Base-by-base conservation (phyloP, 495 filamentous ascomycete species). In the Pseudoneurospora amorphoporcata region DNA sequence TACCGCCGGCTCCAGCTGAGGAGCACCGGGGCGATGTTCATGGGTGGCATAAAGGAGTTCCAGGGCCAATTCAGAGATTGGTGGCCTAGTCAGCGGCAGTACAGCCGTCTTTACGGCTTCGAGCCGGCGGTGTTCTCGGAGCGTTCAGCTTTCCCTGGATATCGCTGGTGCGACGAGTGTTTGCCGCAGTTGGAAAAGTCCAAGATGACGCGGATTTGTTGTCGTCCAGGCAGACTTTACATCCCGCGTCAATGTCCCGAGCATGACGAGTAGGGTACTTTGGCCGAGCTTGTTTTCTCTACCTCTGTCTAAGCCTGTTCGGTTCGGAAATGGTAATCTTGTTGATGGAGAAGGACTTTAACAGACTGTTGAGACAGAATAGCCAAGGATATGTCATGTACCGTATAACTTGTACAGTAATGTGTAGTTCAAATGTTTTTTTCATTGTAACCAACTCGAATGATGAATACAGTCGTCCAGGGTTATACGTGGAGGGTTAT, bases 1-100 rank as follows among this genome's bases (percentile, higher is more conserved):
- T 84, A 84, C 72, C 70, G 73, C 10, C 77, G 80, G 47, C 78
- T 86, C 1, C 78, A 74, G 53, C 77, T 85, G 4, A 77, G 79
- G 68, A 79, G 74, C 70, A 79, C 65, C 47, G n/a, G 8, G 9
- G 10, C 17, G 7, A 82, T 77, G 78, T 69, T 79, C 68, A 70
- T 69, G 19, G 70, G 70, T 0, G 77, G 74, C 32, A 72, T 39
- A 14, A 75, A 71, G 47, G n/a, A 29, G 9, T 29, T 14, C 19
- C 47, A 73, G 39, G 23, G 23, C 23, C 23, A 23, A 23, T 81
- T 81, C 71, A 29, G 78, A 3, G 69, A 78, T 70, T 12, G 12
- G 8, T 82, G 78, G 80, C 75, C 72, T 38, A 65, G 10, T 8
- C 5, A 71, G 77, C 8, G 69, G 0, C 16, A 32, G 23, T 0